Evolutionary conservation across 805 yeast species (phyloP).

Genomic region (Cyberlindnera xylosilytica): DNA sequence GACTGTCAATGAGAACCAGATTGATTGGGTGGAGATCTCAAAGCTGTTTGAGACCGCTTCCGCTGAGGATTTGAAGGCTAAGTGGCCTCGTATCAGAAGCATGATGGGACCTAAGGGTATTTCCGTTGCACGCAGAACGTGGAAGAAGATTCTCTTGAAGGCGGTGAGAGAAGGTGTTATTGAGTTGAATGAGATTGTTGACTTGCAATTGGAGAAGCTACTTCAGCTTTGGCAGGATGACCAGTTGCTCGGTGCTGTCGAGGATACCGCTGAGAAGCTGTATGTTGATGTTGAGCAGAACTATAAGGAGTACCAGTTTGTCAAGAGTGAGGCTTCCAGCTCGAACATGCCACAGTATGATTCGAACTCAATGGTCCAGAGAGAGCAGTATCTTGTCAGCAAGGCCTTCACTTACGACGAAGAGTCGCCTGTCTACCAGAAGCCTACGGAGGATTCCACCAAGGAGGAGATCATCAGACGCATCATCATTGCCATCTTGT

Average conservation of each 20-base stretch:
- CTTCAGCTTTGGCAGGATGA: constrained; percentile 67
- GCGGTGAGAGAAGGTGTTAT: constrained; percentile 58
- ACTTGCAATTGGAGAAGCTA: constrained; percentile 48
- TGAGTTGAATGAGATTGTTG: constrained; percentile 45
- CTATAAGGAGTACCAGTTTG: constrained; percentile 41
- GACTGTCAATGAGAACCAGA: constrained; percentile 51
- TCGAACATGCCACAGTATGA: constrained; percentile 40
- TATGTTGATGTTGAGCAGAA: constrained; percentile 45
- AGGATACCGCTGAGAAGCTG: constrained; percentile 22
- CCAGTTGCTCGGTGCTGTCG: constrained; percentile 14
- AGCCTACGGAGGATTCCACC: neutral
- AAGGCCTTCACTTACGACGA: constrained; percentile 39
- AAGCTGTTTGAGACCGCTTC: constrained; percentile 38
- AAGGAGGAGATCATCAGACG: constrained; percentile 27
- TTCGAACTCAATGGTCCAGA: constrained; percentile 66
- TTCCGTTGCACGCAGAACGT: constrained; percentile 48
- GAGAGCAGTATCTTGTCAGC: constrained; percentile 52
- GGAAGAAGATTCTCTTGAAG: constrained; percentile 62
- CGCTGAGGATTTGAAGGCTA: constrained; percentile 47
- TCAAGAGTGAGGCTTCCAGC: constrained; percentile 28
- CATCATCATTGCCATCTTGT: constrained; percentile 33
- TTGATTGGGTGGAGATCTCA: constrained; percentile 65
- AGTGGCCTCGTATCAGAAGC: constrained; percentile 68
- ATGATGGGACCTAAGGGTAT: constrained; percentile 60
- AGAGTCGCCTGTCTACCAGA: constrained; percentile 7